Evolutionary conservation across 495 filamentous ascomycete genomes (phyloP), one percentile per base, ranked within the genome.

Genomic region (Daldinia bambusicola): DNA sequence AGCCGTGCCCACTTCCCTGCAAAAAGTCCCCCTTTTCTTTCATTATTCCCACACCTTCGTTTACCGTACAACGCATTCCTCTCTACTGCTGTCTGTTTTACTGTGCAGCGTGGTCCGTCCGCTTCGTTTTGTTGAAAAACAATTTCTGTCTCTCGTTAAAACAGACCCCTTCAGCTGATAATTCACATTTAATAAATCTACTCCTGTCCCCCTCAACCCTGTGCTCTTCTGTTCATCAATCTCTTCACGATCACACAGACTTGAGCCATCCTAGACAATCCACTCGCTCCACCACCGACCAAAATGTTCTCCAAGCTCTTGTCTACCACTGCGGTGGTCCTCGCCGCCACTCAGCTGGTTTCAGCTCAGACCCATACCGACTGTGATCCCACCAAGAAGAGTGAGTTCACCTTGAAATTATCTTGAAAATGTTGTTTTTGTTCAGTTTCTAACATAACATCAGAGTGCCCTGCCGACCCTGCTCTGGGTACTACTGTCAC

Each of bases 301-400:
- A 72, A 52, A 57, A 85, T 85, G 82, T 71, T 83, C 40, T 73
- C 75, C 74, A 84, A 84, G 74, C 16, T 83, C 38, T 51, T 81
- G 34, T 74, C 76, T 18, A 50, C 75, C 55, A 69, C 80, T 36
- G 69, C 79, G 8, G 71, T 83, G 79, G 80, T 80, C 66, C 70
- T 84, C 6, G 80, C 80, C 63, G 78, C 83, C 66, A 75, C 78
- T 26, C 68, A 73, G 58, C 69, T 88, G 67, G 88, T 83, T 36
- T 77, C 84, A 69, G 92, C 89, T 53, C 92, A 95, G 84, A 95
- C 92, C 40, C 91, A 84, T 74, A 91, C 90, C 18, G 81, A 80
- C 66, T 96, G 93, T 79, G 90, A 96, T 72, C 93, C 93, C 43
- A 84, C 87, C 63, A 78, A 89, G 73, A 86, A 86, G 72, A 80